Percentiles rank a stretch among this genome's conserved stretches.
Conservation (phyloP, 208 protist species). For the Naegleria fowleri region DNA sequence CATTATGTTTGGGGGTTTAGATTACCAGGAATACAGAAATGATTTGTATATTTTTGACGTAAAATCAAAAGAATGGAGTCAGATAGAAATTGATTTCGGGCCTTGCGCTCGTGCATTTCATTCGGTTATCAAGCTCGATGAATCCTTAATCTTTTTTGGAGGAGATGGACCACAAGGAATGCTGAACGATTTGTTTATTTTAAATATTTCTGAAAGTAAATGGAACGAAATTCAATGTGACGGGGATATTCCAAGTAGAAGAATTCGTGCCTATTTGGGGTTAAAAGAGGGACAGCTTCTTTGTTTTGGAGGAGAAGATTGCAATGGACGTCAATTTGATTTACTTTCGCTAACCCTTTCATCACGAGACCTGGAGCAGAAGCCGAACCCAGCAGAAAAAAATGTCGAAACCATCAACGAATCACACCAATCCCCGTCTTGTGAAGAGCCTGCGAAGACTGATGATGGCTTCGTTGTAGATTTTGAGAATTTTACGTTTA, state of each 20-base stretch:
- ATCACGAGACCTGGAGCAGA: too few relatives aligned
- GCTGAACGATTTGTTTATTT: not conserved
- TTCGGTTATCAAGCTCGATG: not conserved
- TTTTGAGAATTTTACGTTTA: not conserved
- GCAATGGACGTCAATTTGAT: not conserved
- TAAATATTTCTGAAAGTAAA: not conserved
- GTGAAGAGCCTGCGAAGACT: not conserved
- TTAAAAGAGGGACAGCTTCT: not conserved
- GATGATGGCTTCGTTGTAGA: not conserved
- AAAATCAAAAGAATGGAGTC: not conserved
- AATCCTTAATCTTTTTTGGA: not conserved
- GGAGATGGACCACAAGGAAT: not conserved
- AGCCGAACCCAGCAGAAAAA: too few relatives aligned
- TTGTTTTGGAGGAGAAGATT: not conserved
- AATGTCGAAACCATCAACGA: not conserved
- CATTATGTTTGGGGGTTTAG: not conserved
- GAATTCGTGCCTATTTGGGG: not conserved
- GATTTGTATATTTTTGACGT: not conserved
- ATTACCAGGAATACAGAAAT: not conserved
- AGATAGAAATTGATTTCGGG: not conserved
- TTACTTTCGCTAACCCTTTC: not conserved
- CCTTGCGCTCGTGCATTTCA: not conserved
- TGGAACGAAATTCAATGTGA: not conserved
- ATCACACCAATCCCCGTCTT: not conserved
- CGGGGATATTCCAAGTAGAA: not conserved